These are phyloP conservation scores for Pseudogymnoascus sp. DNA, from an alignment of 2,329 filamentous ascomycete species.

Conservation along the genomic window DNA sequence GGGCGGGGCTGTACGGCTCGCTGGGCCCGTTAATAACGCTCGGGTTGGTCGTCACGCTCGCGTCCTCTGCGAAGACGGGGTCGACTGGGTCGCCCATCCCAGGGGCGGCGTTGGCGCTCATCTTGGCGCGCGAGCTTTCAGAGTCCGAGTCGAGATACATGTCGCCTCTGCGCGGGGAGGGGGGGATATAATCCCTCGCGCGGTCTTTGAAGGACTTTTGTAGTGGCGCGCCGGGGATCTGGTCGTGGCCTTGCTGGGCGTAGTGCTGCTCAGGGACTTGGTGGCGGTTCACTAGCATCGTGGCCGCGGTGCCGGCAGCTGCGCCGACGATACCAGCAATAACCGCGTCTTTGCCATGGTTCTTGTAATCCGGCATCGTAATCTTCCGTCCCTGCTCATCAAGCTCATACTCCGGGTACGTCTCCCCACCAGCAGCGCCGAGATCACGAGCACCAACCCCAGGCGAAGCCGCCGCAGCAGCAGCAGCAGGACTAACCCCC, in stretches of 20 bases:
- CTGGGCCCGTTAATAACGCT: slow-evolving; percentile 73
- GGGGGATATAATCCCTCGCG: slow-evolving; percentile 35
- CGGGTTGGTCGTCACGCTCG: slow-evolving; percentile 74
- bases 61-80: slow-evolving; percentile 33
- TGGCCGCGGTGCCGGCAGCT: slow-evolving; percentile 23
- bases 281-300: slow-evolving; percentile 1
- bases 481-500: slow-evolving; percentile 34
- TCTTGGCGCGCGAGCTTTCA: slow-evolving; percentile 53
- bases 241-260: slow-evolving; percentile 22
- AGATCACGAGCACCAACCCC: background rate
- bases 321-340: slow-evolving; percentile 23
- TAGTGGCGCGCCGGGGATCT: slow-evolving; percentile 42
- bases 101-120: slow-evolving; percentile 55
- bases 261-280: slow-evolving; percentile 18
- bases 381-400: slow-evolving; percentile 29
- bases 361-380: slow-evolving; percentile 25
- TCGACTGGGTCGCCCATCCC: slow-evolving; percentile 50
- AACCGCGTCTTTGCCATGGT: slow-evolving; percentile 20
- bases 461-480: slow-evolving; percentile 15
- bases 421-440: slow-evolving; percentile 5
- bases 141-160: slow-evolving; percentile 48
- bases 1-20: slow-evolving; percentile 36
- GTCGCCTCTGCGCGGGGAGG: slow-evolving; percentile 49
- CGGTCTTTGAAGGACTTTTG: slow-evolving; percentile 63
- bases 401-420: slow-evolving; percentile 26